Conservation (phyloP, 2,329 filamentous ascomycete genomes). For the Tolypocladium sp. region DNA sequence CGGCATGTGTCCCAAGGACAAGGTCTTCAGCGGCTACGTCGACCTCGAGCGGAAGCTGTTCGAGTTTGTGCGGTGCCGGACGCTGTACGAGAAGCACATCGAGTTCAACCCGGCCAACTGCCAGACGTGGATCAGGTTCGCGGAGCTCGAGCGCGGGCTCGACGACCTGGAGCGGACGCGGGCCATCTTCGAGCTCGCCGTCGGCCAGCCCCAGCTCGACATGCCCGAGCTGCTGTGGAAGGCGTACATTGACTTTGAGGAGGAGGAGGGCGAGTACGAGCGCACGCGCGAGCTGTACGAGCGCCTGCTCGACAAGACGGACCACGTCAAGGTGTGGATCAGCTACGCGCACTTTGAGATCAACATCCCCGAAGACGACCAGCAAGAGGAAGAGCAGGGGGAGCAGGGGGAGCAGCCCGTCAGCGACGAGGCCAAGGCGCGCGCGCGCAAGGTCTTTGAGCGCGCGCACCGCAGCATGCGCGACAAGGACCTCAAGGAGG, state of each 20-base stretch:
- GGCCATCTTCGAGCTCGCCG: constrained; percentile 86
- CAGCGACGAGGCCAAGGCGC: constrained; percentile 73
- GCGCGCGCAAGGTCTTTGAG: constrained; percentile 76
- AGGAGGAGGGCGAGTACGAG: constrained; percentile 88
- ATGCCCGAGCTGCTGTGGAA: constrained; percentile 99
- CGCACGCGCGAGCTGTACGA: constrained; percentile 77
- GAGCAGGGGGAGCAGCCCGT: constrained; percentile 59
- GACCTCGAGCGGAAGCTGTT: constrained; percentile 88
- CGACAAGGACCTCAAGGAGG: constrained; percentile 83
- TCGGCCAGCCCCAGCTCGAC: constrained; percentile 73
- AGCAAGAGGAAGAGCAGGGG: constrained; percentile 35
- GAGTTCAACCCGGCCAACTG: constrained; percentile 86
- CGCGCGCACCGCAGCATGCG: constrained; percentile 82
- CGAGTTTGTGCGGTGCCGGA: constrained; percentile 86
- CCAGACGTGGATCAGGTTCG: constrained; percentile 94
- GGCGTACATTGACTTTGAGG: constrained; percentile 96
- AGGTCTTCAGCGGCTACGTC: constrained; percentile 87
- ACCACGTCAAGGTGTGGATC: constrained; percentile 99
- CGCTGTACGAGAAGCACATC: constrained; percentile 87
- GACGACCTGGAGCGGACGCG: constrained; percentile 83
- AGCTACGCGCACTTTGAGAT: constrained; percentile 98
- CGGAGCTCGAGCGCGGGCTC: constrained; percentile 82
- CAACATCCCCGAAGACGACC: constrained; percentile 69
- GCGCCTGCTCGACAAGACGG: constrained; percentile 84
- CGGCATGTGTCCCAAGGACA: constrained; percentile 93